Conservation (phyloP, 805 yeast species). For the Spathaspora hagerdaliae region DNA sequence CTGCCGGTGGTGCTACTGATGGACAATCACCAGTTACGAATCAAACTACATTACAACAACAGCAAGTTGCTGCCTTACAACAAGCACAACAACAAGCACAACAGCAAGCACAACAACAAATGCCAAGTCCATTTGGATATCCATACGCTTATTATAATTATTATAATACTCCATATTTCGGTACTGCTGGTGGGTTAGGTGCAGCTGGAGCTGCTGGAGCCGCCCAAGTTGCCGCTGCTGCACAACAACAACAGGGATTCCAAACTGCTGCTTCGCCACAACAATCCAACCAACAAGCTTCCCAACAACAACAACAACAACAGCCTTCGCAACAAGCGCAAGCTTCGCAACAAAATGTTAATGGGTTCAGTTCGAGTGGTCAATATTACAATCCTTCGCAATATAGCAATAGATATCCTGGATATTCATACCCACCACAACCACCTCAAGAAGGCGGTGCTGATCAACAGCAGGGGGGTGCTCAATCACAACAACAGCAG, state of each 20-base stretch:
- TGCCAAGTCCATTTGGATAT: conserved; percentile 39
- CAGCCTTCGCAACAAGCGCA: background rate
- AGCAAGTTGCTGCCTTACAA: conserved; percentile 13
- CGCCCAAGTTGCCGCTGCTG: conserved; percentile 10
- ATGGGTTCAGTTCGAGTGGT: conserved; percentile 9
- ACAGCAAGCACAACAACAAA: conserved; percentile 21
- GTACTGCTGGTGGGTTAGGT: conserved; percentile 22
- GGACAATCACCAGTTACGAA: conserved; percentile 28
- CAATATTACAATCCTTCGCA: conserved; percentile 28
- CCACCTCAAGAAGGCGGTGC: conserved; percentile 11
- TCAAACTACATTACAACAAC: conserved; percentile 17
- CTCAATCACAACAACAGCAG: conserved; percentile 3
- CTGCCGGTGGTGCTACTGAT: conserved; percentile 22
- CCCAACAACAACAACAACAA: background rate
- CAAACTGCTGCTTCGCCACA: conserved; percentile 5
- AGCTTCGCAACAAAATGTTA: conserved; percentile 3
- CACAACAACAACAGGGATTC: conserved; percentile 9
- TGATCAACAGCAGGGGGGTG: background rate
- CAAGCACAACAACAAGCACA: conserved; percentile 12
- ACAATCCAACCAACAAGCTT: conserved; percentile 5
- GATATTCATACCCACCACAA: conserved; percentile 26
- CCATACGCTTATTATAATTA: conserved; percentile 35
- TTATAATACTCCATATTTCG: conserved; percentile 39
- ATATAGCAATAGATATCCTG: conserved; percentile 27
- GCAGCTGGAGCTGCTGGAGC: conserved; percentile 16